Conservation (phyloP, 1,139 yeast species). For the Hemisphaericaspora xylanilytica region DNA sequence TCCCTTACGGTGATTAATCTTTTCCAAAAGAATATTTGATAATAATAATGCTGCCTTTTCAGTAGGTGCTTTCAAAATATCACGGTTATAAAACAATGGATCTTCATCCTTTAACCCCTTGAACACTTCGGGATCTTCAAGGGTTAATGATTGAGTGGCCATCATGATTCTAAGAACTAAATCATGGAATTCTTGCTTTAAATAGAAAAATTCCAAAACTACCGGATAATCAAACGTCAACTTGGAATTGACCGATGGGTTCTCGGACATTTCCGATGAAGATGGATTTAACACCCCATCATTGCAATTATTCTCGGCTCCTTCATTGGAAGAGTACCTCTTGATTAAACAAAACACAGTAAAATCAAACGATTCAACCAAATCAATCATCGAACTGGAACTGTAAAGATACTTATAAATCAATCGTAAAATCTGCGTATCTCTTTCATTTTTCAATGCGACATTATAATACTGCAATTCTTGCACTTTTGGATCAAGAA, state of each 20-base stretch:
- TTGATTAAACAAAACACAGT: slow-evolving; percentile 50
- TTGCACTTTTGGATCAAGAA: slow-evolving; percentile 38
- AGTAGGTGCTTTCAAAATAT: slow-evolving; percentile 37
- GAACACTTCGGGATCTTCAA: slow-evolving; percentile 73
- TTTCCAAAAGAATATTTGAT: slow-evolving; percentile 44
- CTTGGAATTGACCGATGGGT: slow-evolving; percentile 15
- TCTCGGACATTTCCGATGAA: background rate
- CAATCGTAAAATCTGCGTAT: slow-evolving; percentile 50
- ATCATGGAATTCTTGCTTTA: slow-evolving; percentile 73
- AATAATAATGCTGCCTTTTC: slow-evolving; percentile 53
- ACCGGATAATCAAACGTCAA: slow-evolving; percentile 58
- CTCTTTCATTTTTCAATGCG: slow-evolving; percentile 43
- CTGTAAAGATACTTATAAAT: slow-evolving; percentile 53
- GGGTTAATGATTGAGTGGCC: slow-evolving; percentile 68
- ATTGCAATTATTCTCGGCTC: slow-evolving; percentile 6
- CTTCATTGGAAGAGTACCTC: slow-evolving; percentile 24
- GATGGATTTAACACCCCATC: slow-evolving; percentile 5
- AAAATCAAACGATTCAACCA: slow-evolving; percentile 61
- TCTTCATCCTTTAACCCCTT: slow-evolving; percentile 60
- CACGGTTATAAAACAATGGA: slow-evolving; percentile 41
- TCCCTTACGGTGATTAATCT: slow-evolving; percentile 40
- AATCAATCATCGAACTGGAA: slow-evolving; percentile 50
- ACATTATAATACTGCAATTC: slow-evolving; percentile 36
- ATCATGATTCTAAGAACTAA: slow-evolving; percentile 57
- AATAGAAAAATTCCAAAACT: slow-evolving; percentile 69